Percentiles rank a stretch among this genome's conserved stretches.
Conservation (phyloP, 306 rosid genomes). For the Biancaea sappan region DNA sequence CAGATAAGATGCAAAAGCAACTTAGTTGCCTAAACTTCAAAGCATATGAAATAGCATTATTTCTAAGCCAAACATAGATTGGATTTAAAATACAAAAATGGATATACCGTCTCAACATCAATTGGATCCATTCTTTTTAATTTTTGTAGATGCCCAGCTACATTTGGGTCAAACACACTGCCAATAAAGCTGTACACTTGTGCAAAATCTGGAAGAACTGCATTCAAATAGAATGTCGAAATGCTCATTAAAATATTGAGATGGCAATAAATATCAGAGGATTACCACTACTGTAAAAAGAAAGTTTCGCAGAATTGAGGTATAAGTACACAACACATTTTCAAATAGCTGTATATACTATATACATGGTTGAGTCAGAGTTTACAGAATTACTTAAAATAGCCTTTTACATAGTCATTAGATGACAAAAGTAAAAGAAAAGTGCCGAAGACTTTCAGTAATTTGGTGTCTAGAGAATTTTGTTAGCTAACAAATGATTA, state of each 20-base stretch:
- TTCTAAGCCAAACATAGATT: not conserved
- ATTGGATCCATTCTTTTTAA: conserved; percentile 75
- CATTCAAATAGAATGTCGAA: conserved; percentile 30
- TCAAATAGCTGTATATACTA: not conserved
- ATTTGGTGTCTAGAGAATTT: not conserved
- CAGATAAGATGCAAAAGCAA: not conserved
- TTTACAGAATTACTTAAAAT: not conserved
- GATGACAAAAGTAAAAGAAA: not conserved
- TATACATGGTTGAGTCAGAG: not conserved
- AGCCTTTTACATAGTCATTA: not conserved
- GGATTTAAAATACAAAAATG: not conserved
- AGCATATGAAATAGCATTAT: not conserved
- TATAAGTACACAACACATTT: not conserved
- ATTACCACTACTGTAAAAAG: not conserved
- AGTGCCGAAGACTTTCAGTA: not conserved
- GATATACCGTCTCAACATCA: conserved; percentile 75
- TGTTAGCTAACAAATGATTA: not conserved
- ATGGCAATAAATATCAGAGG: not conserved
- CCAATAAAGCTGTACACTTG: conserved; percentile 83
- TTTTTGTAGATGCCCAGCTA: conserved; percentile 66
- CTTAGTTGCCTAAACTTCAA: not conserved
- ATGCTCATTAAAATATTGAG: not conserved
- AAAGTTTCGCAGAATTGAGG: not conserved
- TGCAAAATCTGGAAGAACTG: conserved; percentile 86
- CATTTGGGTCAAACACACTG: conserved; percentile 75